Evolutionary conservation across 2,329 filamentous ascomycete species (phyloP).

Genomic region (Penicillium paneum): DNA sequence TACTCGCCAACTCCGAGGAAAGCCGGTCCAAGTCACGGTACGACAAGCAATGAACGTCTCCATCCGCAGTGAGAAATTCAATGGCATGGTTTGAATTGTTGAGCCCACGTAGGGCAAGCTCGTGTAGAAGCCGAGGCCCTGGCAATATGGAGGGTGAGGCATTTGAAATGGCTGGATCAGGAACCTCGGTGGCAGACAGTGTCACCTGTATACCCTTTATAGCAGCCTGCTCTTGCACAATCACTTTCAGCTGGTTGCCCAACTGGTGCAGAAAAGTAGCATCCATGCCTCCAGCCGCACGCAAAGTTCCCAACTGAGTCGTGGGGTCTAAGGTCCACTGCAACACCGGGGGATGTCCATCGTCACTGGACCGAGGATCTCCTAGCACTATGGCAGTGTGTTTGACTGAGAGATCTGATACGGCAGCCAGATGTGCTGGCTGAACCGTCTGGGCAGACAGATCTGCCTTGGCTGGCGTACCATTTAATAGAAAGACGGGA

Average conservation of each 20-base stretch:
- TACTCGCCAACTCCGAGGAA: conserved; percentile 56
- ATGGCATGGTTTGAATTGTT: conserved; percentile 52
- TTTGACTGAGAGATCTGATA: conserved; percentile 8
- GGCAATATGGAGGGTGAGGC: conserved; percentile 49
- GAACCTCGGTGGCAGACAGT: conserved; percentile 11
- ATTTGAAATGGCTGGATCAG: conserved; percentile 58
- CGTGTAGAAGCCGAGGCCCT: conserved; percentile 58
- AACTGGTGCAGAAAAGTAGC: conserved; percentile 27
- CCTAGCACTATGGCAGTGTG: conserved; percentile 28
- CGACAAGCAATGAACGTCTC: conserved; percentile 49
- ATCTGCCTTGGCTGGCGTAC: conserved; percentile 28
- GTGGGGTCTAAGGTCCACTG: conserved; percentile 23
- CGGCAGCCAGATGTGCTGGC: conserved; percentile 14
- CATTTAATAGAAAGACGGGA: conserved; percentile 33
- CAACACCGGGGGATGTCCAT: conserved; percentile 16
- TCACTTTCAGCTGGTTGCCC: conserved; percentile 27
- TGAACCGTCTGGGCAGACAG: conserved; percentile 16
- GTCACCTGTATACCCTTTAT: conserved; percentile 13
- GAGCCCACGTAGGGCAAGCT: conserved; percentile 55
- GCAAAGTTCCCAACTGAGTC: conserved; percentile 24
- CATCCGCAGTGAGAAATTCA: conserved; percentile 58
- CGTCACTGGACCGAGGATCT: conserved; percentile 7
- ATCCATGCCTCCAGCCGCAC: conserved; percentile 26
- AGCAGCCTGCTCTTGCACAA: conserved; percentile 24
- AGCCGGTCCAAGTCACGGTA: conserved; percentile 62